Evolutionary conservation across 2,329 filamentous ascomycete genomes (phyloP).

Genomic region (Thyridium curvatum): DNA sequence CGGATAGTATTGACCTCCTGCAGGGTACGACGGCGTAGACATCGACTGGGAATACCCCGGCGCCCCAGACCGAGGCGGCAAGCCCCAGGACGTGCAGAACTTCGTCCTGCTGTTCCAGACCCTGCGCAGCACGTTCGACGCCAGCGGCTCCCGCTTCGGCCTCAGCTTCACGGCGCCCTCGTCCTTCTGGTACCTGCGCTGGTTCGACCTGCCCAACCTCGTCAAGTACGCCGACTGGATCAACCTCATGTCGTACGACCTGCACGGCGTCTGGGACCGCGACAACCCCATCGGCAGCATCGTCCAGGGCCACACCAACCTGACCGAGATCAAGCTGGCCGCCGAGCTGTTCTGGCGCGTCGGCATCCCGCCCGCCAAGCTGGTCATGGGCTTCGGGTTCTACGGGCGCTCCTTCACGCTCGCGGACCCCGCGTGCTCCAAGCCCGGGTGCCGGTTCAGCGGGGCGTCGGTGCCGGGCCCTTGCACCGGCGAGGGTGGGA

Average conservation of each 20-base stretch:
- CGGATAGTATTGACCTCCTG: too few relatives aligned
- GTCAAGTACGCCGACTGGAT: conserved; percentile 24
- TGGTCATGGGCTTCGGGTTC: conserved; percentile 35
- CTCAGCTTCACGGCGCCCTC: conserved; percentile 13
- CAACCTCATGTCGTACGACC: conserved; percentile 37
- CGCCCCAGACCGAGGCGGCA: conserved; percentile 15
- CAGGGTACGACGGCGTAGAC: conserved; percentile 51
- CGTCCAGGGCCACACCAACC: conserved; percentile 35
- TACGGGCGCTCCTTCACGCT: conserved; percentile 26
- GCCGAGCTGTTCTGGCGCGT: conserved; percentile 39
- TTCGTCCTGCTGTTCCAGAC: conserved; percentile 8
- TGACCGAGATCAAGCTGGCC: conserved; percentile 35
- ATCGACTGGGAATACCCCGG: conserved; percentile 44
- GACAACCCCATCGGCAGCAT: conserved; percentile 21
- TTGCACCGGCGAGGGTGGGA: conserved; percentile 12
- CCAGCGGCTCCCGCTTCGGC: conserved; percentile 4
- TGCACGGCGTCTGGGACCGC: conserved; percentile 33
- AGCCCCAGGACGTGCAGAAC: conserved; percentile 11
- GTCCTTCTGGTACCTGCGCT: conserved; percentile 15
- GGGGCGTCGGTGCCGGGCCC: conserved; percentile 9
- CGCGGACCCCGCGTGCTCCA: conserved; percentile 9
- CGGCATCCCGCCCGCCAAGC: conserved; percentile 28
- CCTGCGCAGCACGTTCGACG: not conserved
- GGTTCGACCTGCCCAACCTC: conserved; percentile 17
- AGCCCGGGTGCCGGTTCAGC: conserved; percentile 13